Evolutionary conservation across 768 basidiomycete genomes (phyloP), one percentile per base, ranked within the genome.

Genomic region (Mycena amicta): DNA sequence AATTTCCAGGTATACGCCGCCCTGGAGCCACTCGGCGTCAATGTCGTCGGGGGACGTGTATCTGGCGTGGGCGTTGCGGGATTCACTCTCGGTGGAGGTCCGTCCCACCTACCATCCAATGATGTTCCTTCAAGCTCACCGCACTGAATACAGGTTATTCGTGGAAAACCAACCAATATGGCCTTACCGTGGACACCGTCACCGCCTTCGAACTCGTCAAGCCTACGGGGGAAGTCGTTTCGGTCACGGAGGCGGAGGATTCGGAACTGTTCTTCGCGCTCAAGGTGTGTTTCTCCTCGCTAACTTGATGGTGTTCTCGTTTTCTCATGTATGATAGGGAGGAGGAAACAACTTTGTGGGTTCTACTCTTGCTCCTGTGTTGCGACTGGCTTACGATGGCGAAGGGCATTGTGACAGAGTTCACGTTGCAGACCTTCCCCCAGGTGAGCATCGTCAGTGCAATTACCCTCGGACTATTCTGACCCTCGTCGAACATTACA

Each of bases 341-440:
- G 86, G 86, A 11, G 67, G 76, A 61, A 87, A 89, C 60, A 89
- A 88, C 60, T 87, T 85, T 57, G 78, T 74, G n/a, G n/a, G n/a
- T n/a, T n/a, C n/a, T n/a, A n/a, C n/a, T n/a, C n/a, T n/a, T n/a
- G n/a, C n/a, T n/a, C n/a, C n/a, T n/a, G n/a, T n/a, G n/a, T n/a
- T n/a, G n/a, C n/a, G n/a, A n/a, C n/a, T n/a, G n/a, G n/a, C n/a
- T n/a, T n/a, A n/a, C n/a, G n/a, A n/a, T n/a, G n/a, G n/a, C n/a
- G n/a, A n/a, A n/a, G n/a, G n/a, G 33, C 11, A 37, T 37, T 18
- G 33, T 37, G 8, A 37, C 33, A 18, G 33, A 37, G 11, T 37
- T 37, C 33, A 37, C 33, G 8, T 18, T 37, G 11, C 8, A 37
- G 33, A 37, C 33, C 18, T 37, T 37, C 33, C 33, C 33, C 18